Base-by-base conservation (phyloP, 2,329 filamentous ascomycete species). In the Thielaviopsis euricoi region DNA sequence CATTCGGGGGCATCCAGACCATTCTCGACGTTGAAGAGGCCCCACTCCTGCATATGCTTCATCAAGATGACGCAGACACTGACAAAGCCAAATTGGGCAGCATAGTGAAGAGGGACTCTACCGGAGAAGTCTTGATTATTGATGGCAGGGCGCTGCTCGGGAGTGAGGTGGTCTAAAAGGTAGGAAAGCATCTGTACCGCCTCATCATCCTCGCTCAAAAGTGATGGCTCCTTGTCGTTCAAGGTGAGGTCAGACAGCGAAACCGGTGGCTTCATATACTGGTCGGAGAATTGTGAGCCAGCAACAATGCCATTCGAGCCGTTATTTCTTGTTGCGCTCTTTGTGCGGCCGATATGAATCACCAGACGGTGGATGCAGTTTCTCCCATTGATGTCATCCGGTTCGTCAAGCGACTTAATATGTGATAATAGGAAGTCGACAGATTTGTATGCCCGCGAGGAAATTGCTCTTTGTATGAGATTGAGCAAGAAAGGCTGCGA, bases 331-430 rank as follows among this genome's bases (percentile, higher is more conserved):
- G 52, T 49, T 0, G 70, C 67, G 1, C 74, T 73, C 62, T 80
- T 79, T n/a, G 85, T 82, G 53, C 91, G 83, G 19, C 91, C 90
- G 64, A 96, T 94, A 21, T 90, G 85, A 60, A 97, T 94, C 49
- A 98, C 86, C 2, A 97, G 76, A 9, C 93, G 84, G 68, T 98
- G 93, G 53, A 98, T 81, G 67, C 89, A 93, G 67, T 96, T 98
- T 13, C 93, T 85, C 65, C 86, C 84, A 70, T 97, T 95, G 67
- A 98, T 89, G 66, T 97, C 93, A 64, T 95, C 87, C 2, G 86
- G 80, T 66, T 95, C 90, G 54, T 95, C 83, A 2, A 97, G 76
- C 1, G 80, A 83, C 51, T 82, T 78, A 55, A 93, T 76, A 49
- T 82, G 78, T 12, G 74, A 71, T 2, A 98, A 70, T 1, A 97